Percentiles rank a stretch among this genome's conserved stretches.
phyloP scores from a whole-genome alignment of 2,329 filamentous ascomycete species.

The Kalaharituber pfeilii region DNA sequence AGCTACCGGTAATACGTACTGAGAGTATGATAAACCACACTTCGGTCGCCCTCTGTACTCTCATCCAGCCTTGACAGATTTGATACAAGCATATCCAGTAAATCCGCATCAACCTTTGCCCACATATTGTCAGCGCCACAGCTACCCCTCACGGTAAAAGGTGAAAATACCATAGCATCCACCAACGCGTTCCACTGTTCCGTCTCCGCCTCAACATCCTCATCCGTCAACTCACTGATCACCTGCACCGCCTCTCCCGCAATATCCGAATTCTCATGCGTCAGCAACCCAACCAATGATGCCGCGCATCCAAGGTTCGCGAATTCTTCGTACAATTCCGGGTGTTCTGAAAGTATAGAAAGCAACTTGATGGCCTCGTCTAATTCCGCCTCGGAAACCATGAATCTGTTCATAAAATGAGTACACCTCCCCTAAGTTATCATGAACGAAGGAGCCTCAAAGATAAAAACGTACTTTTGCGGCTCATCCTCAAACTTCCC shows the following conservation, averaged over 20 bases:
- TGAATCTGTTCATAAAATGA: slow-evolving; percentile 16
- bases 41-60: slow-evolving; percentile 50
- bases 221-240: slow-evolving; percentile 77
- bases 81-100: slow-evolving; percentile 55
- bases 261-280: slow-evolving; percentile 94
- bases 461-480: slow-evolving; percentile 38
- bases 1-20: slow-evolving; percentile 28
- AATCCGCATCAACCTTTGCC: slow-evolving; percentile 51
- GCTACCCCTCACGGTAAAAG: no score
- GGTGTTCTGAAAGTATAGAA: slow-evolving; percentile 72
- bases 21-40: slow-evolving; percentile 73
- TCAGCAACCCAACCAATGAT: slow-evolving; percentile 62
- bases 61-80: slow-evolving; percentile 72
- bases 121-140: no score
- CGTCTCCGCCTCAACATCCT: slow-evolving; percentile 69
- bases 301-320: slow-evolving; percentile 53
- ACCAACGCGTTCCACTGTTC: slow-evolving; percentile 67
- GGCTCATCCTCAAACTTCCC: slow-evolving; percentile 70
- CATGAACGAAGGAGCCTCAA: neutral
- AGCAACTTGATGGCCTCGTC: slow-evolving; percentile 75
- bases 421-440: neutral
- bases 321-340: slow-evolving; percentile 67
- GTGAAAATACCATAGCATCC: slow-evolving; percentile 41
- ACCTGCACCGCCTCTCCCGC: slow-evolving; percentile 83
- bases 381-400: slow-evolving; percentile 63